Conservation (phyloP, 352 stramenopile species). For the Globisporangium ultimum region DNA sequence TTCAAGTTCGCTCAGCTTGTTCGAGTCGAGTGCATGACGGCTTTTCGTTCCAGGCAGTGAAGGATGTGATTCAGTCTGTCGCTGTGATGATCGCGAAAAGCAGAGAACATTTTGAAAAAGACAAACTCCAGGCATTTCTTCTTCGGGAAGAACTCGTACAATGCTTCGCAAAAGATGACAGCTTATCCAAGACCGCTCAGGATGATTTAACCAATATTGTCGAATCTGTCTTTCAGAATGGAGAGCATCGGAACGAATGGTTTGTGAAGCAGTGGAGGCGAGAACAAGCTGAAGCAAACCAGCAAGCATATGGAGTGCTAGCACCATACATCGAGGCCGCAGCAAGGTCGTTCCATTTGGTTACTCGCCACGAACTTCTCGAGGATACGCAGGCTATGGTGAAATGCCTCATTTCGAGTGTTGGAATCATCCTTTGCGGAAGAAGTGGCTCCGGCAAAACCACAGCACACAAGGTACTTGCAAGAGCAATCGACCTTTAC, state of each 20-base stretch:
- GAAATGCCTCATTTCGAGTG: constrained; percentile 1
- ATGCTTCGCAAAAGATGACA: background rate
- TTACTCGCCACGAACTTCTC: constrained; percentile 23
- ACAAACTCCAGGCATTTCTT: constrained; percentile 9
- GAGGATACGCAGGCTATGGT: constrained; percentile 11
- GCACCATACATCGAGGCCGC: background rate
- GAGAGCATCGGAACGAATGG: constrained; percentile 13
- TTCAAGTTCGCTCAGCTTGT: constrained; percentile 12
- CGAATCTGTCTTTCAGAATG: constrained; percentile 10
- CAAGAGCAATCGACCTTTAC: constrained; percentile 22
- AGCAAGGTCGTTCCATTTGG: constrained; percentile 7
- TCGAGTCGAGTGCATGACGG: background rate
- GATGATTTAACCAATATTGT: background rate
- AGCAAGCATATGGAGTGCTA: background rate
- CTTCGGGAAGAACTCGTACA: constrained; percentile 10
- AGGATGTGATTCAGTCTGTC: constrained; percentile 9
- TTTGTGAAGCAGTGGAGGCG: constrained; percentile 22
- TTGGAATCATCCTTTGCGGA: constrained; percentile 25
- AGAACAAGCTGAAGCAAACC: background rate
- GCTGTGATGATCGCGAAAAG: constrained; percentile 2
- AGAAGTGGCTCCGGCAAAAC: constrained; percentile 34
- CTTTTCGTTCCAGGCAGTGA: constrained; percentile 10
- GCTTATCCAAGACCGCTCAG: background rate
- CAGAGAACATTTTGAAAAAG: constrained; percentile 15
- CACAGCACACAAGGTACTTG: constrained; percentile 29